Evolutionary conservation across 2,329 filamentous ascomycete genomes (phyloP).

Genomic region (Aspergillus eucalypticola): DNA sequence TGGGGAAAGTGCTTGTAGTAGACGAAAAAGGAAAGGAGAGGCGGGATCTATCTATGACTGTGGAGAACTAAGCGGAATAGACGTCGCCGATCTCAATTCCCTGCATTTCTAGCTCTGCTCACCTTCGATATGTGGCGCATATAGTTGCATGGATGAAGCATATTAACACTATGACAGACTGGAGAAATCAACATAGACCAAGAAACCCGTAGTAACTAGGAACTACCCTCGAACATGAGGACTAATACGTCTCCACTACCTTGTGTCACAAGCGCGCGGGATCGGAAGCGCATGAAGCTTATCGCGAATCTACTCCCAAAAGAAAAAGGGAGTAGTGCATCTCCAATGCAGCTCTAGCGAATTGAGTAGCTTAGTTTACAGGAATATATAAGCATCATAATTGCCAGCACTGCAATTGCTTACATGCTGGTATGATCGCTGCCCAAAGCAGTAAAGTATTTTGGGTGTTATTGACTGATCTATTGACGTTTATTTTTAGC

Average conservation of each 20-base stretch:
- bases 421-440: neutral
- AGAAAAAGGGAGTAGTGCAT: neutral
- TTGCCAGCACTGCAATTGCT: neutral
- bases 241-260: too few species aligned
- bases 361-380: neutral
- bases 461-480: slow-evolving; percentile 3
- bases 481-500: slow-evolving; percentile 8
- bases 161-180: neutral
- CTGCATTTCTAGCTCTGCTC: too few species aligned
- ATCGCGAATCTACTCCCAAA: neutral
- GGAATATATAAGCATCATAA: neutral
- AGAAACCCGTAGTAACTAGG: too few species aligned
- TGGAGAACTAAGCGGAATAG: neutral
- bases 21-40: neutral
- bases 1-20: neutral
- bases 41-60: neutral
- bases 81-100: neutral
- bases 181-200: too few species aligned
- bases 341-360: neutral
- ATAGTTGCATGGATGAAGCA: neutral
- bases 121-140: neutral
- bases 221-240: too few species aligned
- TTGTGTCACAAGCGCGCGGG: neutral
- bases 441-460: neutral
- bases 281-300: neutral